Conservation (phyloP, 768 basidiomycete genomes). For the Podaxis sp. region DNA sequence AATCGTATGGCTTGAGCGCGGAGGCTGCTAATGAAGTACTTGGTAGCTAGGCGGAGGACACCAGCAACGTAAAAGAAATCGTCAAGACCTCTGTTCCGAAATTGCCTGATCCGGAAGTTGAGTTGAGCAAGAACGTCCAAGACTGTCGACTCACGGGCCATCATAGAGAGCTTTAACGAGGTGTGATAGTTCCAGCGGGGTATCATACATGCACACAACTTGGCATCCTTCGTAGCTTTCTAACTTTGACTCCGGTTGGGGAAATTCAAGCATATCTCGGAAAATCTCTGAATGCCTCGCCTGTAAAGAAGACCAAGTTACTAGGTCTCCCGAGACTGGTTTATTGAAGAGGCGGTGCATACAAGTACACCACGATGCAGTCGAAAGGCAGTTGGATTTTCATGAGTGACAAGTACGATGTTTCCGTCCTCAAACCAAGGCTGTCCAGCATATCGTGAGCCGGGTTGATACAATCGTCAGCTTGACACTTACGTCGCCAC, state of each 20-base stretch:
- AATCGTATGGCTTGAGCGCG: conserved; percentile 51
- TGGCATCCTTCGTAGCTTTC: conserved; percentile 48
- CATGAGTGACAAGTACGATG: conserved; percentile 47
- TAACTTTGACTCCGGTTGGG: conserved; percentile 33
- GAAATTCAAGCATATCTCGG: conserved; percentile 52
- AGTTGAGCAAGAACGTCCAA: background rate
- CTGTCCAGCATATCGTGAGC: conserved; percentile 21
- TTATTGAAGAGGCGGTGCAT: conserved; percentile 13
- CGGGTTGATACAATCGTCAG: background rate
- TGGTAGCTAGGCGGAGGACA: conserved; percentile 57
- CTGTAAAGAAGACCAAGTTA: conserved; percentile 21
- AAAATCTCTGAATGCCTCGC: conserved; percentile 59
- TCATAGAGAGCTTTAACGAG: conserved; percentile 58
- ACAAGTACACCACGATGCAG: conserved; percentile 51
- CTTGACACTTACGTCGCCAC: conserved; percentile 6
- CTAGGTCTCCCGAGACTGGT: background rate
- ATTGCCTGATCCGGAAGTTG: conserved; percentile 27
- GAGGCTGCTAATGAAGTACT: conserved; percentile 56
- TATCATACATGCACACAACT: conserved; percentile 53
- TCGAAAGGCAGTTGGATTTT: conserved; percentile 46
- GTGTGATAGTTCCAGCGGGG: conserved; percentile 46
- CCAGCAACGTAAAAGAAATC: conserved; percentile 59
- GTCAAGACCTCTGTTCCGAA: conserved; percentile 38
- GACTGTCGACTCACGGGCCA: conserved; percentile 43
- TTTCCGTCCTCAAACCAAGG: conserved; percentile 67